Percentiles rank a stretch among this genome's conserved stretches.
phyloP scores from a whole-genome alignment of 139 green algal species.

The Micractinium sp. region DNA sequence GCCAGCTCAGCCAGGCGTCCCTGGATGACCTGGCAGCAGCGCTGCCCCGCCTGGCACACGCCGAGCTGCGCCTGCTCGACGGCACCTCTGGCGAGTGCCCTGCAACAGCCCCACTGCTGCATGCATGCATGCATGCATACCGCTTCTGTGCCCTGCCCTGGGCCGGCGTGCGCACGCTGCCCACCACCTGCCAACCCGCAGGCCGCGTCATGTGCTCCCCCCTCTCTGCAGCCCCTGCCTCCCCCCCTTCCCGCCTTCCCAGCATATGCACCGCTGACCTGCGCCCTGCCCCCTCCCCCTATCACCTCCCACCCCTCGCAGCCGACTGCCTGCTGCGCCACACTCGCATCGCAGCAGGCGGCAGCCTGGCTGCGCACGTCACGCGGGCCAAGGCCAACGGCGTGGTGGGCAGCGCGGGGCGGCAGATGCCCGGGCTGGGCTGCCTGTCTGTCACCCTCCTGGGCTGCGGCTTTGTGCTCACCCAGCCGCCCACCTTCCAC shows the following conservation, averaged over 20 bases:
- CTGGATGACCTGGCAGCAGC: conserved; percentile 7
- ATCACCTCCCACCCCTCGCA: neutral
- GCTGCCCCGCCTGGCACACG: conserved; percentile 7
- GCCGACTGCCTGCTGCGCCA: neutral
- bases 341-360: neutral
- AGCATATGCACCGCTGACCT: neutral
- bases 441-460: neutral
- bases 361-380: neutral
- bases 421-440: neutral
- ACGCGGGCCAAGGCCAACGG: neutral
- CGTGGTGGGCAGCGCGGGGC: neutral
- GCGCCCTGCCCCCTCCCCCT: too few relatives aligned
- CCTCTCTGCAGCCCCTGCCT: neutral
- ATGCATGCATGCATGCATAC: neutral
- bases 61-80: conserved; percentile 19
- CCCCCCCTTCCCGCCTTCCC: too few relatives aligned
- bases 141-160: too few relatives aligned
- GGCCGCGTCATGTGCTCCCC: neutral
- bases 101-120: neutral
- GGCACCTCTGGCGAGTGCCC: conserved; percentile 1
- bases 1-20: neutral
- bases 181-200: neutral
- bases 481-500: neutral
- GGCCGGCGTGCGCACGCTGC: neutral
- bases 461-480: conserved; percentile 14